Evolutionary conservation across 768 basidiomycete species (phyloP).

Genomic region (Suillus clintonianus): DNA sequence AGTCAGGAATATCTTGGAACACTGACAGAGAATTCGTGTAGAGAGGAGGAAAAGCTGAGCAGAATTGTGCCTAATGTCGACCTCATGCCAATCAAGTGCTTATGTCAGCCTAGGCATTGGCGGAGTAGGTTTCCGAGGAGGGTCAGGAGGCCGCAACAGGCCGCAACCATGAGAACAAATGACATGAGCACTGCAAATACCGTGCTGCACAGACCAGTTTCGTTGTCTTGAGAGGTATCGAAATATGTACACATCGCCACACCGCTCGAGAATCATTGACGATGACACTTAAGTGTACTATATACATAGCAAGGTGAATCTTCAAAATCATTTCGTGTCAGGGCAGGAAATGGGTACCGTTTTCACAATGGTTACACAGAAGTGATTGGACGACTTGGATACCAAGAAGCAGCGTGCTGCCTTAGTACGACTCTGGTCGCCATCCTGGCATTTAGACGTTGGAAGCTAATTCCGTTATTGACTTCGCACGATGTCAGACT

Average conservation of each 20-base stretch:
- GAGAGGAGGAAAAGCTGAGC: constrained; percentile 1
- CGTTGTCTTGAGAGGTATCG: background rate
- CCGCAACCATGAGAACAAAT: background rate
- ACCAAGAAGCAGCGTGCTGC: background rate
- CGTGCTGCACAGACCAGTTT: background rate
- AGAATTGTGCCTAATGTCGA: background rate
- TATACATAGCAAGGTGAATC: background rate
- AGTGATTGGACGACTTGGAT: background rate
- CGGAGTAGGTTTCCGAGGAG: background rate
- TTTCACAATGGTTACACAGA: background rate
- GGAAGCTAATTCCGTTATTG: too few relatives aligned
- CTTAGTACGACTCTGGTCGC: background rate
- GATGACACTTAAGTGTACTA: background rate
- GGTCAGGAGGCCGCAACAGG: too few relatives aligned
- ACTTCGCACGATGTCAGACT: too few relatives aligned
- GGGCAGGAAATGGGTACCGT: background rate
- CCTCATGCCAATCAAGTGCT: constrained; percentile 1
- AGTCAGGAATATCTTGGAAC: constrained; percentile 7
- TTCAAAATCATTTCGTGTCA: background rate
- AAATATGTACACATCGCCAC: background rate
- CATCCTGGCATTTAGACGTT: background rate
- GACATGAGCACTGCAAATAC: background rate
- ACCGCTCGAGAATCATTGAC: background rate
- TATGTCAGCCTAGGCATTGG: constrained; percentile 4
- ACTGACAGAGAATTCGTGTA: constrained; percentile 10